Evolutionary conservation across 257 asterid species (phyloP), one percentile per base, ranked within the genome.

Genomic region (Salvia hispanica): DNA sequence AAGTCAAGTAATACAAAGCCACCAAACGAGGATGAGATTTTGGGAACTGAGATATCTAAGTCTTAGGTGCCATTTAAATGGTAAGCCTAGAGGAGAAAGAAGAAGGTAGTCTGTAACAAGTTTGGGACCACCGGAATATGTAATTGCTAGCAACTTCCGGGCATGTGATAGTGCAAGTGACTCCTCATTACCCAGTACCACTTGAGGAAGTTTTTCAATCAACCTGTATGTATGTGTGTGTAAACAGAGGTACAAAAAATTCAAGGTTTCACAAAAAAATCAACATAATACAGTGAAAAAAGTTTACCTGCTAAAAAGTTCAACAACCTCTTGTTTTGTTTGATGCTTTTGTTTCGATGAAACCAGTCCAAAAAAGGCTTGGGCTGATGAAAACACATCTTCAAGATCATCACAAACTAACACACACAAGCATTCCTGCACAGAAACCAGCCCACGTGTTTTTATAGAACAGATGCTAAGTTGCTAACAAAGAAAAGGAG

Each of bases 131-230:
- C 91, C 81, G 58, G 85, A 87, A 74, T 85, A 91, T 55, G 89
- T 84, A 56, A 91, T 77, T 14, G 84, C 91, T 28, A 94, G 95
- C 75, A 94, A 81, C 80, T 87, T 91, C 79, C 72, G 88, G 61
- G 85, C 82, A 70, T 91, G 96, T 76, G 96, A 84, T 71, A 94
- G 58, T 6, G 90, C 89, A 76, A 76, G 71, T 62, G 88, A 70
- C 74, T 88, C 97, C 70, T 94, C 95, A 71, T 82, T 82, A 72
- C 92, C 88, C 77, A 91, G 78, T 57, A 94, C 82, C 66, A 82
- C 85, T 75, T 83, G 88, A 25, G 99, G 96, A 72, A 94, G 96
- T 82, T 88, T 91, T 79, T 91, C 95, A 77, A 91, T 76, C 74
- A 93, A 85, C 87, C 99, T 93, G 89, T 64, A 76, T 55, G 89